These are phyloP conservation scores for Rhytidhysteron rufulum DNA, from an alignment of 2,329 filamentous ascomycete species.

Conservation along the genomic window DNA sequence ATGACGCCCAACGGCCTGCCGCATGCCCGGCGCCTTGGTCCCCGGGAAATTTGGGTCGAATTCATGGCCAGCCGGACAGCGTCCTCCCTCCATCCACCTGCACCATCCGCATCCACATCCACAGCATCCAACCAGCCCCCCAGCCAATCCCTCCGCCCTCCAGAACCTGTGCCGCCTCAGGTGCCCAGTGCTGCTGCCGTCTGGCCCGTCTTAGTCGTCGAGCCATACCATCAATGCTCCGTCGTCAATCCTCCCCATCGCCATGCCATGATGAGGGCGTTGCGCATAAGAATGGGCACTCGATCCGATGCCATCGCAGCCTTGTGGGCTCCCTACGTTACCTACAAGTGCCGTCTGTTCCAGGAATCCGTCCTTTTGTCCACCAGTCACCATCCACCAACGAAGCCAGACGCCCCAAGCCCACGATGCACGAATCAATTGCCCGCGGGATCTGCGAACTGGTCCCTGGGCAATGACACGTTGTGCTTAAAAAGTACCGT, in stretches of 20 bases:
- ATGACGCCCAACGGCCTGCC: slow-evolving; percentile 14
- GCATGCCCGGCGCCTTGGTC: slow-evolving; percentile 12
- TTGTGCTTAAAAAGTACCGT: slow-evolving; percentile 34
- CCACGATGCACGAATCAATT: too few species aligned
- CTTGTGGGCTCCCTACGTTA: too few species aligned
- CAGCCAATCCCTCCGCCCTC: not conserved
- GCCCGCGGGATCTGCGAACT: slow-evolving; percentile 4
- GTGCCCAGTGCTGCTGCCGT: not conserved
- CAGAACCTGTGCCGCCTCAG: not conserved
- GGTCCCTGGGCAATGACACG: slow-evolving; percentile 26
- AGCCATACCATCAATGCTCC: not conserved
- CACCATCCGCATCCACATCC: not conserved
- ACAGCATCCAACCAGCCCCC: not conserved
- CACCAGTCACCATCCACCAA: too few species aligned
- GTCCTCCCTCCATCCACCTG: not conserved
- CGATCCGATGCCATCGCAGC: too few species aligned
- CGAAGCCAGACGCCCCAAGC: too few species aligned
- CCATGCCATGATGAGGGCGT: too few species aligned
- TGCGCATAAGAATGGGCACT: too few species aligned
- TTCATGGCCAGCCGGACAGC: too few species aligned
- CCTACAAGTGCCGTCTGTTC: too few species aligned
- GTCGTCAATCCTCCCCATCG: not conserved
- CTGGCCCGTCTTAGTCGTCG: not conserved
- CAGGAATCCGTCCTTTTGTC: too few species aligned
- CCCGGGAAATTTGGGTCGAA: slow-evolving; percentile 1